phyloP scores from a whole-genome alignment of 495 filamentous ascomycete species.

The Neurospora discreta region DNA sequence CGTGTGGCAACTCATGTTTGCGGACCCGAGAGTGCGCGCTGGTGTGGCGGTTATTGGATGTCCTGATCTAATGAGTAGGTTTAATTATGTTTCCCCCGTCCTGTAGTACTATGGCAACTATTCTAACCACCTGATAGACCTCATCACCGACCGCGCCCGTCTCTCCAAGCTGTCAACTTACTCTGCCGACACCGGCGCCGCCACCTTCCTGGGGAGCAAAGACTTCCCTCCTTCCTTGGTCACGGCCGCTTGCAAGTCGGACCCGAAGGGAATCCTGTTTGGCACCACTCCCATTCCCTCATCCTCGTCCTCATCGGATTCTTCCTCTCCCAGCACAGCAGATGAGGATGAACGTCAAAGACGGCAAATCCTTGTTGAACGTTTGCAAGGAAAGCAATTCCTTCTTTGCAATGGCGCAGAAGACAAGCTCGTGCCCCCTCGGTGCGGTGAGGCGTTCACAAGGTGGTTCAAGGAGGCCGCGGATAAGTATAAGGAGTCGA shows the following conservation, averaged over 20 bases:
- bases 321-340: background rate
- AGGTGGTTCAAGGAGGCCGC: constrained; percentile 55
- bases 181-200: constrained; percentile 38
- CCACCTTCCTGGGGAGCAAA: constrained; percentile 57
- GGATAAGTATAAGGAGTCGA: constrained; percentile 47
- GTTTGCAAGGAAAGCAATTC: constrained; percentile 61
- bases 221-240: constrained; percentile 64
- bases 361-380: constrained; percentile 32
- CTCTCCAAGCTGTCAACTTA: constrained; percentile 58
- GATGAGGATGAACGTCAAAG: constrained; percentile 16
- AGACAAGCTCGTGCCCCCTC: constrained; percentile 81
- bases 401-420: constrained; percentile 62
- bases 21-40: constrained; percentile 64
- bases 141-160: constrained; percentile 68
- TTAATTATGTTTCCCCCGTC: background rate
- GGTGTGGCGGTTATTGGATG: constrained; percentile 78
- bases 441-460: constrained; percentile 56
- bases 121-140: constrained; percentile 19
- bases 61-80: constrained; percentile 64
- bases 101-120: background rate
- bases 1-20: constrained; percentile 70
- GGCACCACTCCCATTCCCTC: constrained; percentile 32
- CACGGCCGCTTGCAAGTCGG: constrained; percentile 46
- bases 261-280: constrained; percentile 61
- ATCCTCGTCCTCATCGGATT: background rate